Percentiles rank a stretch among this genome's conserved stretches.
These are phyloP conservation scores for Pichia thaimueangensis DNA, from an alignment of 805 yeast genomes.

Conservation along the genomic window DNA sequence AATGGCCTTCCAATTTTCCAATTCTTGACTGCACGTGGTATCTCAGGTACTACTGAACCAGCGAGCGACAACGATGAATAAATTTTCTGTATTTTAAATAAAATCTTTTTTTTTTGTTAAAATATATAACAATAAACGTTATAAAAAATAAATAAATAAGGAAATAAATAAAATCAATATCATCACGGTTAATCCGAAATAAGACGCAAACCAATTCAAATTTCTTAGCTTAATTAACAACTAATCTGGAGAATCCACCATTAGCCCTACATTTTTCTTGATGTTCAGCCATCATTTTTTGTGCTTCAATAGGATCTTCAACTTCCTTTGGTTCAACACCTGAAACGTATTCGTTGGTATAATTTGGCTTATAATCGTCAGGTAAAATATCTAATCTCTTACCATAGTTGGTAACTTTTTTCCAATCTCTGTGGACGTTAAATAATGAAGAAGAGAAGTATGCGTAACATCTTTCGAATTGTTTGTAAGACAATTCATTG, in stretches of 20 bases:
- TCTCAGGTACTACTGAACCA: conserved; percentile 11
- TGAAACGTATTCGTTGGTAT: conserved; percentile 42
- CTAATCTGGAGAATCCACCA: conserved; percentile 5
- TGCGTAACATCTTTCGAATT: conserved; percentile 50
- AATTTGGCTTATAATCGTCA: conserved; percentile 42
- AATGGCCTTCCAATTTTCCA: conserved; percentile 55
- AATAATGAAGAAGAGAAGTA: conserved; percentile 46
- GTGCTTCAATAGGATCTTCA: conserved; percentile 42
- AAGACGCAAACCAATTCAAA: no score
- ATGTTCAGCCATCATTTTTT: conserved; percentile 33
- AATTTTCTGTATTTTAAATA: not conserved
- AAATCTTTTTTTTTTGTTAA: not conserved
- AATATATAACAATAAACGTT: not conserved
- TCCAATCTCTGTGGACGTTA: conserved; percentile 54
- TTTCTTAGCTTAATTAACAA: not conserved
- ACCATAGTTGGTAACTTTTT: conserved; percentile 48
- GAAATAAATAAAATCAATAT: not conserved
- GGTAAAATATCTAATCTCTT: conserved; percentile 48
- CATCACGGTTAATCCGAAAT: no score
- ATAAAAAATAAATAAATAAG: not conserved
- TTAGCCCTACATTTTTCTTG: conserved; percentile 4
- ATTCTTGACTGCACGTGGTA: conserved; percentile 46
- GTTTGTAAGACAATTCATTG: conserved; percentile 30
- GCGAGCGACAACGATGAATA: conserved; percentile 4
- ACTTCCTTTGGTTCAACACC: conserved; percentile 47